phyloP scores from a whole-genome alignment of 306 rosid species.

The Malus sylvestris region DNA sequence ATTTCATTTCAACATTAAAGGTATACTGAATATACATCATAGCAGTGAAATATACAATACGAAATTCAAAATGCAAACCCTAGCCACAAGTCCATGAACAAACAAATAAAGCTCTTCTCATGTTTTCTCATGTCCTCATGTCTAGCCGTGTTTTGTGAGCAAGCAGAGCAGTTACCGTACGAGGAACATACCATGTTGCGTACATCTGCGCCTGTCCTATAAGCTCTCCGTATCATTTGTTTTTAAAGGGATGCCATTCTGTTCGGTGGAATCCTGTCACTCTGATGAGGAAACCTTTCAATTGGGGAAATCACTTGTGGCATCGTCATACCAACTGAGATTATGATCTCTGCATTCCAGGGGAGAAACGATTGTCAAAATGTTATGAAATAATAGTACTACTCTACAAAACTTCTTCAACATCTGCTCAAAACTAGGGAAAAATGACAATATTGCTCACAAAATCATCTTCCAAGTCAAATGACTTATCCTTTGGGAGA shows the following conservation, averaged over 20 bases:
- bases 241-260: constrained; percentile 43
- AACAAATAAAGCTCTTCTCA: background rate
- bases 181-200: background rate
- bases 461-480: background rate
- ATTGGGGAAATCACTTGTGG: constrained; percentile 70
- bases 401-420: background rate
- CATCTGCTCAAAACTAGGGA: background rate
- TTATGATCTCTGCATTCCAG: constrained; percentile 65
- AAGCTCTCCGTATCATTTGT: background rate
- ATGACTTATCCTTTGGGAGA: background rate
- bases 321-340: constrained; percentile 93
- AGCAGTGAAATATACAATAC: background rate
- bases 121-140: background rate
- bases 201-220: background rate
- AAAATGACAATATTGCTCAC: background rate
- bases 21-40: background rate
- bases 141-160: background rate
- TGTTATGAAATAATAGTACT: background rate
- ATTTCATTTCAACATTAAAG: background rate
- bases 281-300: constrained; percentile 42
- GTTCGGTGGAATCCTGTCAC: constrained; percentile 45
- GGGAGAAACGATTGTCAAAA: background rate
- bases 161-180: background rate
- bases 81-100: background rate
- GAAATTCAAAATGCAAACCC: background rate